Evolutionary conservation across 345 rosid genomes (phyloP), one percentile per base, ranked within the genome.

Genomic region (Punica granatum): DNA sequence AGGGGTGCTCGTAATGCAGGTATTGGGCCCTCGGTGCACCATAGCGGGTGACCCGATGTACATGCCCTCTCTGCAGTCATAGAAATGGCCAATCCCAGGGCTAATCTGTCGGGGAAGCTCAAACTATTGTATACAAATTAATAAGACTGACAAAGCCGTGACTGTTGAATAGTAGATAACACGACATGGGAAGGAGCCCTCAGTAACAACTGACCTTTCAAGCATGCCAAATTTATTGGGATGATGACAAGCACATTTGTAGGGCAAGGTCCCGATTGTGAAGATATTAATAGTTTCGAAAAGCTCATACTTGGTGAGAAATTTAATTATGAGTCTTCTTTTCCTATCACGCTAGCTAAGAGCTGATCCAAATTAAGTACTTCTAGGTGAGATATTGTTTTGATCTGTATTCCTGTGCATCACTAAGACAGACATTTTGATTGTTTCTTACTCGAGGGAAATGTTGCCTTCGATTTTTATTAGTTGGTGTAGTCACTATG

Each of bases 211-310:
- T 36, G 98, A 94, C 67, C 93, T 92, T n/a, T 69, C 97, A 92
- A 79, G 98, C 98, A 42, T 87, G 83, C 76, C 94, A 88, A 66
- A 87, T 90, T 72, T 88, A 90, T 23, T 93, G 98, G 98, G 85
- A 90, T 23, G 87, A 85, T 64, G 90, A 84, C 49, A 74, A 82
- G 64, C 85, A 82, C 66, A 69, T 73, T 66, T 88, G 88, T 36
- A 82, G 86, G 74, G 97, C 98, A 62, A 80, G 92, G 58, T 80
- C 92, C 64, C 94, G 96, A 3, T 90, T 93, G 98, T 93, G 98
- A 97, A 77, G 89, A 75, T 46, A 66, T 70, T 60, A 25, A 67
- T 41, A 72, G 21, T 36, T 68, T 44, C 23, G 34, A 16, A 32
- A 28, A 26, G 42, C 41, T 32, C 1, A 62, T 68, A 4, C 32